Percentiles rank a stretch among this genome's conserved stretches.
phyloP scores from a whole-genome alignment of 768 basidiomycete genomes.

The Lactarius indigo region DNA sequence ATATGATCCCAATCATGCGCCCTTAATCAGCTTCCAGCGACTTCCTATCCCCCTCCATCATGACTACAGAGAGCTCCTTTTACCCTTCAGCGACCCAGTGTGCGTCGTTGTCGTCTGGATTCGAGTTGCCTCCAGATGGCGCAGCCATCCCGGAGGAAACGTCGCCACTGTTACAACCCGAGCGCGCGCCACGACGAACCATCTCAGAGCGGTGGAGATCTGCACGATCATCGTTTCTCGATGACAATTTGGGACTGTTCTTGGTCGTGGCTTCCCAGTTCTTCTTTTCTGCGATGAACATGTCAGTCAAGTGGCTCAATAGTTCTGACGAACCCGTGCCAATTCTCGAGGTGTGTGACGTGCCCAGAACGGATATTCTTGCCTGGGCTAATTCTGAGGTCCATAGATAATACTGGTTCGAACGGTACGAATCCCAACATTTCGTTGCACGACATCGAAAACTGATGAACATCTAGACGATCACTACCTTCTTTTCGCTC shows the following conservation, averaged over 20 bases:
- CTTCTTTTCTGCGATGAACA: not conserved
- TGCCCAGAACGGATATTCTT: not conserved
- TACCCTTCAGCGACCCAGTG: not conserved
- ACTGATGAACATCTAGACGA: conserved; percentile 34
- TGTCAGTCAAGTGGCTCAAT: not conserved
- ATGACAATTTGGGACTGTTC: not conserved
- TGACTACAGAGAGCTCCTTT: not conserved
- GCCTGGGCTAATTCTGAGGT: not conserved
- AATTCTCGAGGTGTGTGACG: not conserved
- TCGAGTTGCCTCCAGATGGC: not conserved
- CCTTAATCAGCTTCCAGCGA: not conserved
- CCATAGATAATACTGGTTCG: conserved; percentile 51
- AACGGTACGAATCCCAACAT: conserved; percentile 43
- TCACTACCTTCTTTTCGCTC: conserved; percentile 50
- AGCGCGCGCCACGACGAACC: not conserved
- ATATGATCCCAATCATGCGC: not conserved
- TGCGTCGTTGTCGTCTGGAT: not conserved
- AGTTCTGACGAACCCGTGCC: not conserved
- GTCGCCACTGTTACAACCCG: not conserved
- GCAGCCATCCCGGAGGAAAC: not conserved
- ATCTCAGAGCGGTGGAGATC: not conserved
- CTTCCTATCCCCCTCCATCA: not conserved
- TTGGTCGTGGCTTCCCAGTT: not conserved
- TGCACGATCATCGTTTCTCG: not conserved
- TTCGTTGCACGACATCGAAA: not conserved